These are phyloP conservation scores for Arctostaphylos glauca DNA, from an alignment of 148 eudicot species.

Conservation along the genomic window DNA sequence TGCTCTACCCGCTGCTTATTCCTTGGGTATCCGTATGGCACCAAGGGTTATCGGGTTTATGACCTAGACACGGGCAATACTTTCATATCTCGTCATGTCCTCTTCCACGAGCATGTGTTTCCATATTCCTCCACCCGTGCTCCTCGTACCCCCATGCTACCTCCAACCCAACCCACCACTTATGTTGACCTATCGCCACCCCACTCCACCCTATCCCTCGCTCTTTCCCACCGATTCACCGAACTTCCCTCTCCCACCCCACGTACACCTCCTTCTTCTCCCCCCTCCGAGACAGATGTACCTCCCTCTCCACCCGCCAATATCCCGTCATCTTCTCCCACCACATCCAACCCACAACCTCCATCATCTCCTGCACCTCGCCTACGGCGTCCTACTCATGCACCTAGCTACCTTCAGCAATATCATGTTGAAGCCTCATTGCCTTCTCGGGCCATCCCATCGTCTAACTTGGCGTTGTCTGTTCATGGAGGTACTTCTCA, in stretches of 20 bases:
- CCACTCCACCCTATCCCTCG: not conserved
- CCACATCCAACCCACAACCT: not conserved
- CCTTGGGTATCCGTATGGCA: not conserved
- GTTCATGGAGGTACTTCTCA: not conserved
- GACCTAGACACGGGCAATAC: not conserved
- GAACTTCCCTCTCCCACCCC: too few species aligned
- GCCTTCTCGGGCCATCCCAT: not conserved
- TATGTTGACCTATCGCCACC: not conserved
- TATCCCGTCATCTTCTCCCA: not conserved
- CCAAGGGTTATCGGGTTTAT: not conserved
- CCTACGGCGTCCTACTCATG: not conserved
- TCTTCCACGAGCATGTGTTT: not conserved
- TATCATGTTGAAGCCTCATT: not conserved
- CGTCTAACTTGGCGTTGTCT: not conserved
- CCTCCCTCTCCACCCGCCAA: not conserved
- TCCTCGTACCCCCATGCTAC: not conserved
- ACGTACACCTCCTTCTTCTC: too few species aligned
- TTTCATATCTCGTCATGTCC: not conserved
- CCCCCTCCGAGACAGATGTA: too few species aligned
- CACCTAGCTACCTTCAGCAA: not conserved
- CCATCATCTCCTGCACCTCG: not conserved
- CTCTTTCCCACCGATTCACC: not conserved
- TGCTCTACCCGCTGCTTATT: not conserved
- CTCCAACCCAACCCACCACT: not conserved
- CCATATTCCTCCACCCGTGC: not conserved